Conservation (phyloP, 2,329 filamentous ascomycete species). For the Colletotrichum melonis region DNA sequence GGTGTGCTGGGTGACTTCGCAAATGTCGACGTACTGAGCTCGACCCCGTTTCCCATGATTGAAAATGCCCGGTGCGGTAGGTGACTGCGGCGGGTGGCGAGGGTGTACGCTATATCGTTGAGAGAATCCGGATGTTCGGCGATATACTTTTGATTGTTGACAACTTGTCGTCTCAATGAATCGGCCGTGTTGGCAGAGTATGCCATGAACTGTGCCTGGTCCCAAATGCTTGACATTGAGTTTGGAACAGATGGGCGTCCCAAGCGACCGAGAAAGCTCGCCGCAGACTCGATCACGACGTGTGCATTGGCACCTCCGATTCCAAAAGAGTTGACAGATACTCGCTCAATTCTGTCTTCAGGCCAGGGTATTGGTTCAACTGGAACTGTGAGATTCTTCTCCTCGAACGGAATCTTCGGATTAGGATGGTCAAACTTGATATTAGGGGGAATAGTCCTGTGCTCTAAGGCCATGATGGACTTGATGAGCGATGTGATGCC, state of each 20-base stretch:
- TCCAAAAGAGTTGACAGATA: slow-evolving; percentile 52
- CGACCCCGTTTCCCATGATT: neutral
- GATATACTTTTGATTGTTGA: slow-evolving; percentile 26
- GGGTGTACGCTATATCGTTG: slow-evolving; percentile 39
- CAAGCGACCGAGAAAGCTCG: neutral
- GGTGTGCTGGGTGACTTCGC: neutral
- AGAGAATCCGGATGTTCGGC: neutral
- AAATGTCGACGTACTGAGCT: neutral
- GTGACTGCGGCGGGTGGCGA: slow-evolving; percentile 34
- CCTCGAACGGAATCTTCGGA: slow-evolving; percentile 36
- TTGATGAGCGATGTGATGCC: slow-evolving; percentile 48
- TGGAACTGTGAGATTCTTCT: slow-evolving; percentile 39
- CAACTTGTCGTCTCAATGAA: slow-evolving; percentile 32
- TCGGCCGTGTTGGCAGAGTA: slow-evolving; percentile 36
- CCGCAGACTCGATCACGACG: slow-evolving; percentile 40
- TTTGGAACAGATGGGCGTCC: neutral
- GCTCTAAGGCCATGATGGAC: slow-evolving; percentile 45
- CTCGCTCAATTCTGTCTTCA: slow-evolving; percentile 36
- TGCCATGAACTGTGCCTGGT: slow-evolving; percentile 26
- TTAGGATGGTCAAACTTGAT: slow-evolving; percentile 47
- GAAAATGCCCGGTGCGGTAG: slow-evolving; percentile 35
- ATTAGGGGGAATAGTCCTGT: slow-evolving; percentile 45
- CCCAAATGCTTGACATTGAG: too few species aligned
- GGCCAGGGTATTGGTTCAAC: slow-evolving; percentile 42
- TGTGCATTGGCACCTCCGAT: slow-evolving; percentile 53